These are phyloP conservation scores for Peniophora sp. DNA, from an alignment of 1,284 basidiomycete genomes.

Conservation along the genomic window DNA sequence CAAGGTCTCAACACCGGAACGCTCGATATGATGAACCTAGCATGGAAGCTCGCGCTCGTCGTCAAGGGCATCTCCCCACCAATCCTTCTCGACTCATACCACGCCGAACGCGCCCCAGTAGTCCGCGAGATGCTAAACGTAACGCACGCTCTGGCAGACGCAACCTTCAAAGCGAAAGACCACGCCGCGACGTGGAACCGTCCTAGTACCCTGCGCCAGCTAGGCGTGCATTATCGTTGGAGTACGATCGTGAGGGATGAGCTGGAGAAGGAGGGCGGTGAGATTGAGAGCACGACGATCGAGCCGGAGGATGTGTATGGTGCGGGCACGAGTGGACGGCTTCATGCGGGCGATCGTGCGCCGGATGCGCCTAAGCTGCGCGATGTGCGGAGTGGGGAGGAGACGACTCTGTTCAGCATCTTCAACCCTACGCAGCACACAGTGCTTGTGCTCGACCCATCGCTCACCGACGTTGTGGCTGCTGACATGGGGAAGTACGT, in stretches of 20 bases:
- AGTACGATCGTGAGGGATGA: slow-evolving; percentile 6
- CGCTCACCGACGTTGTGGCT: not conserved
- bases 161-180: not conserved
- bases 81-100: slow-evolving; percentile 21
- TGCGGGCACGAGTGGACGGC: not conserved
- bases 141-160: slow-evolving; percentile 4
- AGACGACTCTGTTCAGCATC: not conserved
- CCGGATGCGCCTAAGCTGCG: slow-evolving; percentile 4
- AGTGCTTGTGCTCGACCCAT: not conserved
- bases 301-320: not conserved
- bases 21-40: slow-evolving; percentile 9
- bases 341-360: slow-evolving; percentile 3
- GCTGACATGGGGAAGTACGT: not conserved
- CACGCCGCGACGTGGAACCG: not conserved
- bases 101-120: slow-evolving; percentile 20
- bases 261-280: not conserved
- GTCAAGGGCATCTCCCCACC: slow-evolving; percentile 17
- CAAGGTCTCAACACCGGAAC: slow-evolving; percentile 10
- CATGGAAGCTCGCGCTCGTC: slow-evolving; percentile 25
- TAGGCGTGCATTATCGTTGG: slow-evolving; percentile 9
- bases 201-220: slow-evolving; percentile 2
- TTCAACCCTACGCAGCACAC: not conserved
- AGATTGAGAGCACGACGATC: not conserved
- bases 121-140: slow-evolving; percentile 16
- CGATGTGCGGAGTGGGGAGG: not conserved